phyloP scores from a whole-genome alignment of 805 yeast genomes.

The Kodamaea laetipori region DNA sequence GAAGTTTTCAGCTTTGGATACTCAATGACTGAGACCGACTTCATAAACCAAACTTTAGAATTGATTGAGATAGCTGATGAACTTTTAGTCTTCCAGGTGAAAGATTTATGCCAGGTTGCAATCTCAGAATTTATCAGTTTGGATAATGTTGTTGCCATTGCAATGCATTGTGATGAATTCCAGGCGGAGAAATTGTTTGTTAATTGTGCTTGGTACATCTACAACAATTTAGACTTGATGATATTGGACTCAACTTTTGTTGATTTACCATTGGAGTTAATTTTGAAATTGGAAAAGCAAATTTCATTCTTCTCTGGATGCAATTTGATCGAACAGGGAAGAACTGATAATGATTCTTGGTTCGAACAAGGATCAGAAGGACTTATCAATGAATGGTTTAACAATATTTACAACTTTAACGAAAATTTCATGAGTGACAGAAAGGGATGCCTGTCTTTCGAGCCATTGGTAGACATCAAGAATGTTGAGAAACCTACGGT shows the following conservation, averaged over 20 bases:
- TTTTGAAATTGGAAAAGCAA: constrained; percentile 30
- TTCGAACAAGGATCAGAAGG: constrained; percentile 23
- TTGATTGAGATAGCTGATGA: constrained; percentile 65
- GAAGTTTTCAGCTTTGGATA: constrained; percentile 40
- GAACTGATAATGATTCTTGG: constrained; percentile 16
- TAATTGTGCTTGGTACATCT: constrained; percentile 68
- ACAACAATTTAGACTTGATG: constrained; percentile 62
- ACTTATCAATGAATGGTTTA: constrained; percentile 23
- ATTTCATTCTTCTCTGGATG: constrained; percentile 31
- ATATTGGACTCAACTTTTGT: constrained; percentile 47
- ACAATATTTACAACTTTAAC: constrained; percentile 24
- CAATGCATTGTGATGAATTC: constrained; percentile 54
- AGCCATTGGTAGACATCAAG: constrained; percentile 38
- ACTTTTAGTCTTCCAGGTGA: constrained; percentile 58
- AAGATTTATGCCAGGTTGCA: constrained; percentile 60
- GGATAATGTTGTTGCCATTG: constrained; percentile 60
- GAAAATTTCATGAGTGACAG: constrained; percentile 37
- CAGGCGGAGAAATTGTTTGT: constrained; percentile 57
- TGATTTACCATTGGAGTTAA: constrained; percentile 29
- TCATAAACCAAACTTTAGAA: constrained; percentile 57
- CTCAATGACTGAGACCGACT: constrained; percentile 34
- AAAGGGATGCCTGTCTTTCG: constrained; percentile 35
- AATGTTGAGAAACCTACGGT: constrained; percentile 17
- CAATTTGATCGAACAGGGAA: constrained; percentile 15
- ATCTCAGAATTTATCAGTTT: constrained; percentile 56